Evolutionary conservation across 805 yeast genomes (phyloP).

Genomic region (Kluyveromyces starmeri): DNA sequence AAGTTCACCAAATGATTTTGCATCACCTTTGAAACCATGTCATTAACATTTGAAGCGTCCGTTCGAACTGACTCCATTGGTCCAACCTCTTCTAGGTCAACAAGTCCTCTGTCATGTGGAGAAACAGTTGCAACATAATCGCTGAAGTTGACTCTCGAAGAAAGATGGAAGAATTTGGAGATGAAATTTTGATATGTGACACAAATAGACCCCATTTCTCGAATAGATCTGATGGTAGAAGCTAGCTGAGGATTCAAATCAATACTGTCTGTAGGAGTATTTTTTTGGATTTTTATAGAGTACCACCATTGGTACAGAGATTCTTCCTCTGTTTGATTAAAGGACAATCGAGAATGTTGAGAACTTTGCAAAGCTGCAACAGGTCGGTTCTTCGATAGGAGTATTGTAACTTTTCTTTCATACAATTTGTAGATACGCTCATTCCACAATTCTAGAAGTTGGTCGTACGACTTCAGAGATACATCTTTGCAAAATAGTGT

Average conservation of each 20-base stretch:
- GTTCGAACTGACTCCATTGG: constrained; percentile 38
- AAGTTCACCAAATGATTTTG: constrained; percentile 24
- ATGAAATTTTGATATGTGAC: constrained; percentile 42
- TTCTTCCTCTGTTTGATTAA: constrained; percentile 2
- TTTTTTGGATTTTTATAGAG: neutral
- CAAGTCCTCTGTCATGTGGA: constrained; percentile 15
- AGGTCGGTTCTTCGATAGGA: constrained; percentile 3
- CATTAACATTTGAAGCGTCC: constrained; percentile 39
- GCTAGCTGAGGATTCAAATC: neutral
- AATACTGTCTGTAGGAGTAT: neutral
- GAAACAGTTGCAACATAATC: constrained; percentile 30
- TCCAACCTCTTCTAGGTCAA: constrained; percentile 27
- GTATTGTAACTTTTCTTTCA: constrained; percentile 15
- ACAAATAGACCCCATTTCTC: constrained; percentile 21
- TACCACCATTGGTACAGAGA: constrained; percentile 5
- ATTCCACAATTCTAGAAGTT: constrained; percentile 37
- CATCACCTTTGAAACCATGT: constrained; percentile 40
- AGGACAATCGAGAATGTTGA: constrained; percentile 15
- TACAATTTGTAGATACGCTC: constrained; percentile 28
- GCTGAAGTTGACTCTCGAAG: constrained; percentile 35
- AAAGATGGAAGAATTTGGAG: constrained; percentile 37
- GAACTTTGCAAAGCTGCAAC: neutral
- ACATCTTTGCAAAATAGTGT: constrained; percentile 51
- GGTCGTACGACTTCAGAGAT: constrained; percentile 38
- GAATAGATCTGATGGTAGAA: constrained; percentile 3